phyloP scores from a whole-genome alignment of 1,139 yeast species.

The Yamadazyma dushanensis region DNA sequence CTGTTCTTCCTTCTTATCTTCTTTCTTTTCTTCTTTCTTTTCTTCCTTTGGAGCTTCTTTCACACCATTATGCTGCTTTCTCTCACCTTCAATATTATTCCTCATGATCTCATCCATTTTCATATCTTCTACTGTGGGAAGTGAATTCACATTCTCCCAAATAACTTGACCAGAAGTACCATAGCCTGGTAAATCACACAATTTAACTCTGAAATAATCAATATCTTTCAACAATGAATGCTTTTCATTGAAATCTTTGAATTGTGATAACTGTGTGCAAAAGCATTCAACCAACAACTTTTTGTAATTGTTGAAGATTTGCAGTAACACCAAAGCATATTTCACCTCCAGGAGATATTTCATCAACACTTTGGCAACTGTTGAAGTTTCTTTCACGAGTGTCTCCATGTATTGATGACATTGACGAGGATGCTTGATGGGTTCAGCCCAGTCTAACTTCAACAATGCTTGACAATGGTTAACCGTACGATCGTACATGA shows the following conservation, averaged over 20 bases:
- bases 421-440: slow-evolving; percentile 41
- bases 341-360: slow-evolving; percentile 58
- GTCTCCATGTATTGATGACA: slow-evolving; percentile 66
- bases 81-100: slow-evolving; percentile 29
- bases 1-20: slow-evolving; percentile 1
- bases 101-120: slow-evolving; percentile 50
- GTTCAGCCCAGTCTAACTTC: slow-evolving; percentile 52
- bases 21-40: not conserved
- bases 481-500: slow-evolving; percentile 66
- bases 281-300: slow-evolving; percentile 55
- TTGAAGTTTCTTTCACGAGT: slow-evolving; percentile 64
- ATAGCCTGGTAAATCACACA: slow-evolving; percentile 61
- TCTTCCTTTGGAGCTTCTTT: slow-evolving; percentile 1
- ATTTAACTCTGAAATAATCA: slow-evolving; percentile 62
- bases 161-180: slow-evolving; percentile 67
- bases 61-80: slow-evolving; percentile 2
- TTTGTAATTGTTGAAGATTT: slow-evolving; percentile 63
- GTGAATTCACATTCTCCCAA: slow-evolving; percentile 62
- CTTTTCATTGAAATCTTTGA: slow-evolving; percentile 55
- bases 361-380: slow-evolving; percentile 60
- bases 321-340: slow-evolving; percentile 50
- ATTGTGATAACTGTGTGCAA: slow-evolving; percentile 48
- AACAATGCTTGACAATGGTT: slow-evolving; percentile 48
- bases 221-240: slow-evolving; percentile 59
- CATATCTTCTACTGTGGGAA: slow-evolving; percentile 52